Conservation (phyloP, 345 rosid genomes). For the Camelina sativa region DNA sequence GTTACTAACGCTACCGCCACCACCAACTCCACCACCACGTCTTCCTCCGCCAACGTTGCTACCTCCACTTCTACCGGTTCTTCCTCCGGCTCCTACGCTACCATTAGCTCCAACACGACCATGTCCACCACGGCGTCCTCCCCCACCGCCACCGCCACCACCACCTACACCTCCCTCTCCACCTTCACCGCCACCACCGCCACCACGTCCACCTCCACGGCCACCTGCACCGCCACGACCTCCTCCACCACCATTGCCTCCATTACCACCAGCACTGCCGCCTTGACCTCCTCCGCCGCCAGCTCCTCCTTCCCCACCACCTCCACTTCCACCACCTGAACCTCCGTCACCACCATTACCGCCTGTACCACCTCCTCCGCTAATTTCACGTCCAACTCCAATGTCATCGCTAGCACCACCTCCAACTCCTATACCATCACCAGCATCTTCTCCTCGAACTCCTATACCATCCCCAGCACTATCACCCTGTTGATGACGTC, state of each 20-base stretch:
- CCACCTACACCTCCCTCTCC: slow-evolving; percentile 16
- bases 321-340: neutral
- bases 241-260: neutral
- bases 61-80: neutral
- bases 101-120: neutral
- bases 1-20: slow-evolving; percentile 17
- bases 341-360: neutral
- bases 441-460: neutral
- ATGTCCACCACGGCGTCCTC: neutral
- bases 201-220: neutral
- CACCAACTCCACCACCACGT: neutral
- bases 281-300: slow-evolving; percentile 1
- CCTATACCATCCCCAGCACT: neutral
- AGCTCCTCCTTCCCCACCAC: neutral
- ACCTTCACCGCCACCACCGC: neutral
- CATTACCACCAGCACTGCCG: slow-evolving; percentile 19
- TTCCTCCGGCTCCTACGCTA: neutral
- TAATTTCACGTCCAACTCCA: slow-evolving; percentile 26
- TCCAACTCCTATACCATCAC: slow-evolving; percentile 4
- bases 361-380: slow-evolving; percentile 21
- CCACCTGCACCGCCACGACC: neutral
- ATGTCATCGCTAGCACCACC: slow-evolving; percentile 13
- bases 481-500: neutral
- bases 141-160: slow-evolving; percentile 12
- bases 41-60: neutral